Base-by-base conservation (phyloP, 1,284 basidiomycete genomes). In the Meripilus lineatus region DNA sequence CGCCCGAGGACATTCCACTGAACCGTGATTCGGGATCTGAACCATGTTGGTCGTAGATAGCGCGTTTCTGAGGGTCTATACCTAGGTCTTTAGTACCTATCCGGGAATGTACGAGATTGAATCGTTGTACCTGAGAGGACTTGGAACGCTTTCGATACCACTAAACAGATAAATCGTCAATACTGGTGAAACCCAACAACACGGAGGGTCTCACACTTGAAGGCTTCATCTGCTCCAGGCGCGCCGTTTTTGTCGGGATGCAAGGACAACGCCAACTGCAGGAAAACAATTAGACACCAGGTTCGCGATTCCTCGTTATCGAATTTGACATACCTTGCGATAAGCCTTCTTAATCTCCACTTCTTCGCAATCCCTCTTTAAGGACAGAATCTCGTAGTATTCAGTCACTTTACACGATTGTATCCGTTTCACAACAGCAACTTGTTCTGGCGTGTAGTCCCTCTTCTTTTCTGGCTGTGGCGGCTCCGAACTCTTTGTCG, bases 191-290 rank as follows among this genome's bases (percentile, higher is more conserved):
- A 45, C 38, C 32, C n/a, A 46, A 38, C 18, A 24, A 15, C 8
- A 32, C 23, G 8, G 18, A 28, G 40, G 47, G 34, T 76, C 86
- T 47, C 58, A 96, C 92, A 75, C 72, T 99, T 99, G 74, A 99
- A 99, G 2, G 96, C 96, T 64, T 99, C 96, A 53, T 99, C 96
- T 13, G 96, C 95, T 15, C 94, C 93, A 11, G 96, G 95, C 15
- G 96, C 96, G 14, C 91, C 89, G 59, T 97, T 97, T 72, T 98
- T 98, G 66, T 99, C 95, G 0, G 95, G 95, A 70, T 98, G 95
- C 51, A 98, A 66, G 39, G 89, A 88, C 47, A 99, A 70, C 30
- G 95, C 95, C 45, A 98, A 77, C 91, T 95, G 53, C 13, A 36
- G 3, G 51, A 44, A 28, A 22, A 40, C 32, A 37, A 8, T 10